Conservation (phyloP, 1,139 yeast species). For the Yamadazyma blattariae region DNA sequence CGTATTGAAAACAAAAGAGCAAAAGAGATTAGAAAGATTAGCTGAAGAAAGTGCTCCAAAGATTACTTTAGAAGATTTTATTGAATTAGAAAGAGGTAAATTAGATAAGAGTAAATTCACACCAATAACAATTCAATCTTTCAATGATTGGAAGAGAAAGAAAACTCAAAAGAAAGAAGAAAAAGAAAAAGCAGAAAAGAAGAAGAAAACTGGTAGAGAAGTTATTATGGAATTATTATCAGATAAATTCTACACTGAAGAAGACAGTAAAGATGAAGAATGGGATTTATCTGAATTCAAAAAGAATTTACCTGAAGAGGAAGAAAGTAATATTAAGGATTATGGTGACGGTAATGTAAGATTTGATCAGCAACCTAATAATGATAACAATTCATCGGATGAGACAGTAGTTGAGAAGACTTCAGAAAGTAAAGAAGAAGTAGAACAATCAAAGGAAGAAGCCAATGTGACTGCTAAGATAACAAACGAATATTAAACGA, state of each 20-base stretch:
- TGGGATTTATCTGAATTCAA: conserved; percentile 72
- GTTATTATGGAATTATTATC: conserved; percentile 71
- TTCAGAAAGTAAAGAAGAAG: background rate
- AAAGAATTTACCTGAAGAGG: conserved; percentile 41
- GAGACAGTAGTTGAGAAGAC: conserved; percentile 3
- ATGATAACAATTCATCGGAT: conserved; percentile 2
- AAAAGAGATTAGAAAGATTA: conserved; percentile 81
- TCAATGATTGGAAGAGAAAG: conserved; percentile 77
- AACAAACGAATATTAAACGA: background rate
- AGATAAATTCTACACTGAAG: conserved; percentile 57
- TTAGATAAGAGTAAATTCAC: conserved; percentile 77
- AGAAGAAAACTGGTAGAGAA: conserved; percentile 73
- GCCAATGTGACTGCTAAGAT: background rate
- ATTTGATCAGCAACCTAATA: conserved; percentile 1
- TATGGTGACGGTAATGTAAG: conserved; percentile 45
- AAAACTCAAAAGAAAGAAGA: conserved; percentile 62
- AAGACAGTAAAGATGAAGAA: conserved; percentile 55
- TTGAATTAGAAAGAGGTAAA: conserved; percentile 88
- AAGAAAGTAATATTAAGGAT: conserved; percentile 45
- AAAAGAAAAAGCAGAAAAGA: conserved; percentile 50
- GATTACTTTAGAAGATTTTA: conserved; percentile 91
- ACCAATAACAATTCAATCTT: conserved; percentile 84
- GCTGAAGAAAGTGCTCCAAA: conserved; percentile 86
- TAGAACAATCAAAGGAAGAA: background rate
- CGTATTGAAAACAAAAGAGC: conserved; percentile 94